Evolutionary conservation across 306 rosid genomes (phyloP), one percentile per base, ranked within the genome.

Genomic region (Quercus variabilis): DNA sequence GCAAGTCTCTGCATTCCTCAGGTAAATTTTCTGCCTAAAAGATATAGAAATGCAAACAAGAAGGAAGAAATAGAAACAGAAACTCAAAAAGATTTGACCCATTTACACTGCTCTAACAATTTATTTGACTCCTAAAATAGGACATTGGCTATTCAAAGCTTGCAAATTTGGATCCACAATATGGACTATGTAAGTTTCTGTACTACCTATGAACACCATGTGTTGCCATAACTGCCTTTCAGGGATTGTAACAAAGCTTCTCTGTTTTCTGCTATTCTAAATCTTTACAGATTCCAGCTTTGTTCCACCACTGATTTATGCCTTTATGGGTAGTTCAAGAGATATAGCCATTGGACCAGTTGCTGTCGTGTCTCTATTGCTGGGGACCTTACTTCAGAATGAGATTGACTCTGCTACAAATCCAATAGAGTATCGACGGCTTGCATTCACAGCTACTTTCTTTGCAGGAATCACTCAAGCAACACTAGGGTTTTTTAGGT

Each of bases 1-100:
- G 99, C 99, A 69, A 95, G 99, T 82, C 92, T 95, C 78, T 92
- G 98, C 89, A 92, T 95, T 77, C 99, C 99, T 85, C 97, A 94
- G 97, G 99, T 91, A 81, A 77, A 35, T 75, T 81, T 57, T 23
- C 83, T 70, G 79, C 71, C 33, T 75, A 65, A 41, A 38, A 7
- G 1, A 52, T 73, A 43, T 57, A 72, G 3, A 81, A 21, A 15
- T 14, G 46, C 68, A 43, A n/a, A 20, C 18, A 41, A 68, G 71
- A 74, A 69, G 41, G 75, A 33, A 69, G 70, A 10, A 12, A 49
- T 35, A 23, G 41, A 17, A n/a, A 4, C 28, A 38, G 13, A 59
- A 19, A 41, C 5, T 71, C 60, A 41, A 73, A 60, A 28, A 56
- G 57, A 43, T 49, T 76, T 83, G 4, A n/a, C 19, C 59, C 18